Conservation (phyloP, 23 red algal genomes). For the Agarophyton chilense region DNA sequence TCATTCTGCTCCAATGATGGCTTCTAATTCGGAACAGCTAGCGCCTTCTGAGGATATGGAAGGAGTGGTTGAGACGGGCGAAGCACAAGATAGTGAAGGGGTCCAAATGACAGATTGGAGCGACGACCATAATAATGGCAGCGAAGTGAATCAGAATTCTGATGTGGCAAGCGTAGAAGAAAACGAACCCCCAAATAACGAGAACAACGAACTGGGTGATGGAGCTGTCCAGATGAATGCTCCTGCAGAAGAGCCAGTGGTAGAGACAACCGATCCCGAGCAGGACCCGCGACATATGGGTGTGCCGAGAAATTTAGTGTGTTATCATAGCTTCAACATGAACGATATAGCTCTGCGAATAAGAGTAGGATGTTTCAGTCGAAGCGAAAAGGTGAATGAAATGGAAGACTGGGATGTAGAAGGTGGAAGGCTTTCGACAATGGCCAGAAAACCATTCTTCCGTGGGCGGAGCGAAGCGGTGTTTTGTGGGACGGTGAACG, state of each 20-base stretch:
- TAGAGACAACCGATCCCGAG: slow-evolving; percentile 11
- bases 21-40: background rate
- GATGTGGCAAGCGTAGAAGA: background rate
- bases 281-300: slow-evolving; percentile 1
- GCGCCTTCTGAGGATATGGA: background rate
- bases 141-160: background rate
- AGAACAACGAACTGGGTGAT: background rate
- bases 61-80: background rate
- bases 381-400: slow-evolving; percentile 39
- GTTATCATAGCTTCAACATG: slow-evolving; percentile 62
- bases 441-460: background rate
- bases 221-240: background rate
- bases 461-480: background rate
- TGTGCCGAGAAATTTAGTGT: slow-evolving; percentile 47
- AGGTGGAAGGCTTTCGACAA: slow-evolving; percentile 17
- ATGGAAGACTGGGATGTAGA: slow-evolving; percentile 24
- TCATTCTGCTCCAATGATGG: background rate
- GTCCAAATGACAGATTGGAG: background rate
- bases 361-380: slow-evolving; percentile 28
- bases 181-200: background rate
- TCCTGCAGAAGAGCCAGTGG: background rate
- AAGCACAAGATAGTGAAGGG: background rate
- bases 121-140: background rate
- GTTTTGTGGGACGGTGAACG: slow-evolving; percentile 55
- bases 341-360: slow-evolving; percentile 43